Evolutionary conservation across 2,329 filamentous ascomycete genomes (phyloP), one percentile per base, ranked within the genome.

Genomic region (Knufia petricola): DNA sequence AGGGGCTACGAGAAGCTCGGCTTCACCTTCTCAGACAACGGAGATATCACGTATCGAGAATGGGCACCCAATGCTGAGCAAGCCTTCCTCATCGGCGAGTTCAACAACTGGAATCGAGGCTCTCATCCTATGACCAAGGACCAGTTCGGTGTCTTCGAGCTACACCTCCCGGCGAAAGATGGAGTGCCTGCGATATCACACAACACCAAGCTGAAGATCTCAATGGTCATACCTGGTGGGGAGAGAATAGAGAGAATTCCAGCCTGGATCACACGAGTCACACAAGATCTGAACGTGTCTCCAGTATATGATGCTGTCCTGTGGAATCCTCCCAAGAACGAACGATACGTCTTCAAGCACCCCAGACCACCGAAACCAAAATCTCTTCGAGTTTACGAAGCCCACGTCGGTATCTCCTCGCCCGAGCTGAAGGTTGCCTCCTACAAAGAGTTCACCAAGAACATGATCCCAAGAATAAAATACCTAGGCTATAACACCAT

Each of bases 181-280:
- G 88, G 89, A 28, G 70, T 84, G 53, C 76, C 87, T 38, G 82
- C 81, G 3, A 95, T 98, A 60, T 77, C 84, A 42, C 92, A 98
- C 70, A 87, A 95, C 58, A 94, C 88, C 59, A 98, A 95, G 70
- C 69, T 98, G 69, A 98, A 98, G 87, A 86, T 95, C 55, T 86
- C 89, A 7, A 77, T 98, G 66, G 79, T 85, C 43, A 77, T 87
- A 8, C 87, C 86, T 10, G 81, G 73, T 31, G 86, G 88, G 51
- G 84, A 92, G 63, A 78, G 83, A 58, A 80, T 90, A 58, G 90
- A 96, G 69, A 81, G 90, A 58, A 72, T 98, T 46, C 92, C 92
- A 21, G 87, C 88, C 23, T 98, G 92, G 92, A 96, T 96, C 72
- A 95, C 84, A 64, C 87, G 94, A 61, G 92, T 95, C 46, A 95